Percentiles rank a stretch among this genome's conserved stretches.
phyloP scores from a whole-genome alignment of 352 stramenopile species.

The Phytophthora sansomeana region DNA sequence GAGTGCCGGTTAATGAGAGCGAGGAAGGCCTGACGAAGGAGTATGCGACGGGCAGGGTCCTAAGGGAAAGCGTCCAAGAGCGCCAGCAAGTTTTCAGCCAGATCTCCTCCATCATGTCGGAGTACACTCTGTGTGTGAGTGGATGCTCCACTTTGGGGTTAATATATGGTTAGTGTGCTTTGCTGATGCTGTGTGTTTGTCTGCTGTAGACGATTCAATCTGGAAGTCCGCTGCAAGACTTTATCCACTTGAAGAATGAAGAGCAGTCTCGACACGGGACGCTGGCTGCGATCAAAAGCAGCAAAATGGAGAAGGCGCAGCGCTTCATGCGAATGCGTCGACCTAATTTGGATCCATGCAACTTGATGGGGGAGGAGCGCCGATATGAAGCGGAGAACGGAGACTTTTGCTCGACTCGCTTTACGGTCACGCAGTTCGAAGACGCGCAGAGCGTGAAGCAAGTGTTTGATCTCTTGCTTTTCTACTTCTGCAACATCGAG shows the following conservation, averaged over 20 bases:
- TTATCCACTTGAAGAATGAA: slow-evolving; percentile 35
- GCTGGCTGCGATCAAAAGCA: slow-evolving; percentile 24
- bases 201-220: slow-evolving; percentile 36
- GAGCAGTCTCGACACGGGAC: slow-evolving; percentile 22
- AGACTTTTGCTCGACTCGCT: slow-evolving; percentile 63
- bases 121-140: slow-evolving; percentile 45
- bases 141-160: background rate
- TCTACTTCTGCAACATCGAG: slow-evolving; percentile 65
- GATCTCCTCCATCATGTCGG: slow-evolving; percentile 43
- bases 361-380: slow-evolving; percentile 43
- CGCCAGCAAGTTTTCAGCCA: slow-evolving; percentile 37
- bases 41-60: slow-evolving; percentile 4
- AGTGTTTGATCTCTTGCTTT: slow-evolving; percentile 57
- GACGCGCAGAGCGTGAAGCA: slow-evolving; percentile 40
- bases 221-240: slow-evolving; percentile 41
- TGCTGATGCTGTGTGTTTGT: slow-evolving; percentile 4
- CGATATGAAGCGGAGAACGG: slow-evolving; percentile 53
- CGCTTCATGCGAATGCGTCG: slow-evolving; percentile 45
- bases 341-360: slow-evolving; percentile 32
- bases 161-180: background rate
- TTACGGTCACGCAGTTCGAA: slow-evolving; percentile 60
- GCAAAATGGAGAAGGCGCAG: slow-evolving; percentile 41
- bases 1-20: slow-evolving; percentile 11
- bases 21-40: slow-evolving; percentile 19
- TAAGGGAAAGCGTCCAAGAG: slow-evolving; percentile 23